Evolutionary conservation across 106 monocot genomes (phyloP).

Genomic region (Hemerocallis citrina): DNA sequence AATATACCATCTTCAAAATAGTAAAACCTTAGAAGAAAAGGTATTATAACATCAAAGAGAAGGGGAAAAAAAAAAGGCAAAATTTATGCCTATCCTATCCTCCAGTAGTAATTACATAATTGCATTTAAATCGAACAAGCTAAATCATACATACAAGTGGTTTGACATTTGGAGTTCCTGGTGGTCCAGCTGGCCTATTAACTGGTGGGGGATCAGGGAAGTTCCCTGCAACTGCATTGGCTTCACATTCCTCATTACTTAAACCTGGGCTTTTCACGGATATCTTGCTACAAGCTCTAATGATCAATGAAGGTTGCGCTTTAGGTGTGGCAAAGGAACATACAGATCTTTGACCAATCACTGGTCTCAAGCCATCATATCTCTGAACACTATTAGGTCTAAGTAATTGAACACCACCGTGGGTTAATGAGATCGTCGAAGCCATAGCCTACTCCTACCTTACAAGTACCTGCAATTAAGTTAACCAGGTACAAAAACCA

Average conservation of each 20-base stretch:
- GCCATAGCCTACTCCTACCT: constrained; percentile 34
- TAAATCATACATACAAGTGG: constrained; percentile 49
- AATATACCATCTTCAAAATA: neutral
- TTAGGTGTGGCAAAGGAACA: neutral
- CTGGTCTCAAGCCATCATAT: constrained; percentile 30
- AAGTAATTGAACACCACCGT: constrained; percentile 20
- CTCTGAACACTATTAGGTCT: constrained; percentile 22
- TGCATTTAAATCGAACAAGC: neutral
- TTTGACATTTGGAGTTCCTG: constrained; percentile 70
- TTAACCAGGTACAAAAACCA: neutral
- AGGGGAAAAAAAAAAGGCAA: neutral
- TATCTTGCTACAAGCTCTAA: constrained; percentile 35
- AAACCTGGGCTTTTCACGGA: constrained; percentile 32
- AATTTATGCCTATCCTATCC: neutral
- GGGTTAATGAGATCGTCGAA: constrained; percentile 35
- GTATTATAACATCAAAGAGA: neutral
- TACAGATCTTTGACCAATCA: constrained; percentile 3
- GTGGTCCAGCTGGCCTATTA: constrained; percentile 34
- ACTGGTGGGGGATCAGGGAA: constrained; percentile 64
- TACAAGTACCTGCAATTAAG: neutral
- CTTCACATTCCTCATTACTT: constrained; percentile 90
- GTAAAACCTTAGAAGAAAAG: neutral
- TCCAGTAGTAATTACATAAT: neutral
- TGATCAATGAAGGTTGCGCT: neutral
- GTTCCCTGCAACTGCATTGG: constrained; percentile 78